Evolutionary conservation across 208 protist genomes (phyloP).

Genomic region (Acanthamoeba healyi): DNA sequence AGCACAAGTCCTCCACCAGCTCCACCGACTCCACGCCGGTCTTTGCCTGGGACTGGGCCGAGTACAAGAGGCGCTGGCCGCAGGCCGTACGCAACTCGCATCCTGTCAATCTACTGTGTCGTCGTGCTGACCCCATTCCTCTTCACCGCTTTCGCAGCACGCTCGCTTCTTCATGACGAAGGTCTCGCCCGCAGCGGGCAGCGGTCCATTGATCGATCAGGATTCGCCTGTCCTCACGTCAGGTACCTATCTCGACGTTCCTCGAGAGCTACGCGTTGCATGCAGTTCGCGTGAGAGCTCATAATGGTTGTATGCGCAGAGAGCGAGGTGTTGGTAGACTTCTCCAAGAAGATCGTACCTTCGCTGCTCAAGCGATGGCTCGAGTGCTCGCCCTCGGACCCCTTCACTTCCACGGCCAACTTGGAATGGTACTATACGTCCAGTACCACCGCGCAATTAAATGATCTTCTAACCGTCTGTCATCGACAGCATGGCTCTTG

Average conservation of each 20-base stretch:
- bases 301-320: background rate
- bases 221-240: background rate
- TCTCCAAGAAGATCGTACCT: conserved; percentile 44
- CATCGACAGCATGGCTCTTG: conserved; percentile 17
- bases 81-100: conserved; percentile 41
- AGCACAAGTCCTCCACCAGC: background rate
- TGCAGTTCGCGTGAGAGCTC: background rate
- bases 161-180: conserved; percentile 55
- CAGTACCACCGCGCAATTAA: too few species aligned
- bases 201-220: background rate
- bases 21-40: background rate
- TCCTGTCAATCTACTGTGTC: too few species aligned
- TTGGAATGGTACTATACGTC: background rate
- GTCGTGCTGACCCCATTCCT: too few species aligned
- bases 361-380: conserved; percentile 58
- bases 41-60: conserved; percentile 39
- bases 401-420: conserved; percentile 26
- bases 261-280: too few species aligned
- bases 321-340: conserved; percentile 12
- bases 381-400: conserved; percentile 40
- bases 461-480: background rate
- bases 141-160: too few species aligned
- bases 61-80: conserved; percentile 35
- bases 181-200: background rate
- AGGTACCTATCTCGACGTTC: background rate